phyloP scores from a whole-genome alignment of 768 basidiomycete genomes.

The Lyophyllum shimeji region DNA sequence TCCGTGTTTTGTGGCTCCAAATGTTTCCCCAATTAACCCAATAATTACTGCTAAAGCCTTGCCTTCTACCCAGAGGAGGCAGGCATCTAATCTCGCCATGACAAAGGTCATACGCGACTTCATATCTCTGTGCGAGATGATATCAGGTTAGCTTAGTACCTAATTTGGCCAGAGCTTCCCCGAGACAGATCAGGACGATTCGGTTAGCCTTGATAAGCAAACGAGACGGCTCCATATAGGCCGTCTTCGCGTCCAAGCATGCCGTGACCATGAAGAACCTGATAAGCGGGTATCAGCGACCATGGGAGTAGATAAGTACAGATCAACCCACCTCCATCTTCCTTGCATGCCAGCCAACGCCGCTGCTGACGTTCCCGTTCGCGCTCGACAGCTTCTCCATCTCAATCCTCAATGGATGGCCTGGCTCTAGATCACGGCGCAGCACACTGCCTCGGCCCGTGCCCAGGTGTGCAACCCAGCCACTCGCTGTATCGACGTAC shows the following conservation, averaged over 20 bases:
- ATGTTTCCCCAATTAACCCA: neutral
- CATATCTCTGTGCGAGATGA: neutral
- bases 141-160: neutral
- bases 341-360: conserved; percentile 92
- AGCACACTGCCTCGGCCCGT: conserved; percentile 44
- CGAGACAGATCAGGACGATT: neutral
- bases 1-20: neutral
- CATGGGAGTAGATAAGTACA: neutral
- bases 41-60: neutral
- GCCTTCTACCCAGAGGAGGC: neutral
- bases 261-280: conserved; percentile 87
- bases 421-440: conserved; percentile 53
- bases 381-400: conserved; percentile 73
- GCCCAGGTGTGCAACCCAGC: conserved; percentile 62
- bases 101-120: neutral
- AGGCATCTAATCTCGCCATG: neutral
- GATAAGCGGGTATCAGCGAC: neutral
- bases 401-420: conserved; percentile 70
- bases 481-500: conserved; percentile 89
- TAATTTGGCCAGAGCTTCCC: neutral
- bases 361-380: conserved; percentile 88
- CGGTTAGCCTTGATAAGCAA: conserved; percentile 83
- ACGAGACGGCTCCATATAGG: conserved; percentile 90
- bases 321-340: conserved; percentile 88
- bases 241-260: conserved; percentile 93